A percentile compares a stretch with the other conserved stretches of the same genome.
Conservation (phyloP, 2,329 filamentous ascomycete species). For the Arthrinium puccinioides region DNA sequence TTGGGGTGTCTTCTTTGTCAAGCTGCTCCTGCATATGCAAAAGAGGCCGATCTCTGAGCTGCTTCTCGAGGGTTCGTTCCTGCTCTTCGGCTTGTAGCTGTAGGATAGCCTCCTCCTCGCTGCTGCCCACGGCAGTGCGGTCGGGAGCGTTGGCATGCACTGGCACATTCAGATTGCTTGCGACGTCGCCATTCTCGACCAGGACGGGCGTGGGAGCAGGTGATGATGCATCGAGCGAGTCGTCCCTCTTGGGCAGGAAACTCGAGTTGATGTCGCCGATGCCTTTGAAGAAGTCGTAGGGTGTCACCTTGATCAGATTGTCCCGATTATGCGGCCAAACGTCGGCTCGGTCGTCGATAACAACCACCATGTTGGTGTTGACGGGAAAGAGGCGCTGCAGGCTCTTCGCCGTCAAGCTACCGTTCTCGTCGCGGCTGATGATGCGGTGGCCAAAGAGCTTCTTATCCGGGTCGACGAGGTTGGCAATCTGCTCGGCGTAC, state of each 20-base stretch:
- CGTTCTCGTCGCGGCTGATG: slow-evolving; percentile 94
- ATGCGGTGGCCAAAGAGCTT: slow-evolving; percentile 91
- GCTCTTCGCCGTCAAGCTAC: slow-evolving; percentile 84
- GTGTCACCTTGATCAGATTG: slow-evolving; percentile 89
- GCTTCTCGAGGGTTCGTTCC: slow-evolving; percentile 78
- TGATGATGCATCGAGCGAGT: neutral
- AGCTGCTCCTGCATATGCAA: slow-evolving; percentile 88
- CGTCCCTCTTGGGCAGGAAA: slow-evolving; percentile 74
- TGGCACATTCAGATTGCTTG: slow-evolving; percentile 5
- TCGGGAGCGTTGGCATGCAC: slow-evolving; percentile 1
- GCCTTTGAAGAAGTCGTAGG: slow-evolving; percentile 96
- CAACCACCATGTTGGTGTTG: slow-evolving; percentile 98
- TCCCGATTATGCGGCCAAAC: slow-evolving; percentile 88
- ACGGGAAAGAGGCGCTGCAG: slow-evolving; percentile 88
- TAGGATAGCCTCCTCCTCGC: slow-evolving; percentile 37
- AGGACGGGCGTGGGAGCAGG: slow-evolving; percentile 16
- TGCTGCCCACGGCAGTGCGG: slow-evolving; percentile 8
- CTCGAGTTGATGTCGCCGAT: slow-evolving; percentile 98
- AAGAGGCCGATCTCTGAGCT: slow-evolving; percentile 80
- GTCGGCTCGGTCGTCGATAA: slow-evolving; percentile 94
- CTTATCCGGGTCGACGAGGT: slow-evolving; percentile 83
- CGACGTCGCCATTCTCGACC: slow-evolving; percentile 11
- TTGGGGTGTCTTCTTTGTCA: slow-evolving; percentile 73
- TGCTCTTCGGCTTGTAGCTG: slow-evolving; percentile 78
- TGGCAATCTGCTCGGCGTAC: slow-evolving; percentile 88